Conservation (phyloP, 192 early-diverging fungal species). For the Rhizophagus clarus region DNA sequence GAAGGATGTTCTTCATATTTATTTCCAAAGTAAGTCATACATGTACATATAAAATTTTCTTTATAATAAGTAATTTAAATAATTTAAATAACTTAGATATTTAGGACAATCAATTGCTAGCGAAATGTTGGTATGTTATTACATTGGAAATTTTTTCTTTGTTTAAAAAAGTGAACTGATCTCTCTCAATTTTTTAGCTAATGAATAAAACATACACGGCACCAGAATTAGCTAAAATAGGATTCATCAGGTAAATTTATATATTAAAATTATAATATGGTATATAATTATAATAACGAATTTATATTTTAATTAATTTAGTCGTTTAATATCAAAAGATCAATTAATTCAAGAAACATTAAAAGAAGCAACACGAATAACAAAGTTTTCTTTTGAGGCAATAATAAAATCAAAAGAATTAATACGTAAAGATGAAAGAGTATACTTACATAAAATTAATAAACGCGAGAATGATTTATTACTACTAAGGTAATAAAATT, state of each 20-base stretch:
- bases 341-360: background rate
- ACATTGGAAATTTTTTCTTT: background rate
- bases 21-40: slow-evolving; percentile 54
- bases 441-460: background rate
- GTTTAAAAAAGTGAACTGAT: background rate
- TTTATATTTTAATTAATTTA: background rate
- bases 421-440: background rate
- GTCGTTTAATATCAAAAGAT: background rate
- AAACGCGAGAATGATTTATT: background rate
- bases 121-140: slow-evolving; percentile 59
- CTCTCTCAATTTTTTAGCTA: slow-evolving; percentile 33
- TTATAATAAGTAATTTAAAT: background rate
- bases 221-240: slow-evolving; percentile 61
- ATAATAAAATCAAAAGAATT: background rate
- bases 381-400: background rate
- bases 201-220: slow-evolving; percentile 59
- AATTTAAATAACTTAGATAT: slow-evolving; percentile 51
- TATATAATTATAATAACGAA: background rate
- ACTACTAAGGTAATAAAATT: background rate
- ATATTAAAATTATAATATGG: background rate
- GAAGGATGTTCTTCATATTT: slow-evolving; percentile 72
- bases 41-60: background rate
- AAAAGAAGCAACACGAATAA: background rate
- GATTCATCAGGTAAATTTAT: slow-evolving; percentile 34
- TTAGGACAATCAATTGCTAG: slow-evolving; percentile 67